Conservation (phyloP, 192 early-diverging fungal species). For the Geranomyces michiganensis region DNA sequence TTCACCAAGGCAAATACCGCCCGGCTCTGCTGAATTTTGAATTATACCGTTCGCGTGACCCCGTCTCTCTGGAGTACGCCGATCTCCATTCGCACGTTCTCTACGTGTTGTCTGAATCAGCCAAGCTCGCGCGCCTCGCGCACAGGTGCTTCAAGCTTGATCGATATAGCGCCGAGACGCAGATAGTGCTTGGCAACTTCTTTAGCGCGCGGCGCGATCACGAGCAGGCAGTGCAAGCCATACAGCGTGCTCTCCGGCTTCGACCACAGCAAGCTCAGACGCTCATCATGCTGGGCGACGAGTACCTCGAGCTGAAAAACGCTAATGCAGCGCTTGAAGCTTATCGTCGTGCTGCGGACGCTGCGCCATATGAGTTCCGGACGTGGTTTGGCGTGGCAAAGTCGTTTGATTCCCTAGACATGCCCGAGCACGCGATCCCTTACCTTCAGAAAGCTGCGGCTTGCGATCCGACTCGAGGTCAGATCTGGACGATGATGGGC, state of each 20-base stretch:
- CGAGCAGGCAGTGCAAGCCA: constrained; percentile 83
- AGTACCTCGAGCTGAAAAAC: constrained; percentile 92
- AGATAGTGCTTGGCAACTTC: constrained; percentile 78
- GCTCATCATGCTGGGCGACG: constrained; percentile 94
- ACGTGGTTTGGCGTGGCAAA: constrained; percentile 94
- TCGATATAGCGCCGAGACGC: constrained; percentile 85
- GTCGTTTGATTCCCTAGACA: constrained; percentile 82
- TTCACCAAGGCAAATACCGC: constrained; percentile 61
- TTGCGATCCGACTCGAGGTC: constrained; percentile 77
- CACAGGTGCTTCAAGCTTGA: constrained; percentile 72
- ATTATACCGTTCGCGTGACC: constrained; percentile 68
- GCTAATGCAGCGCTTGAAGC: constrained; percentile 85
- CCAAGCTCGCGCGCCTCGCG: constrained; percentile 77
- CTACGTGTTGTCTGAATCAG: constrained; percentile 72
- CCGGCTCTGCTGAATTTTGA: constrained; percentile 73
- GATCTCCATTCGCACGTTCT: constrained; percentile 89
- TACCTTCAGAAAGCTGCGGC: constrained; percentile 80
- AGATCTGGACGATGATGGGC: constrained; percentile 84
- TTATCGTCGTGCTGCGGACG: constrained; percentile 81
- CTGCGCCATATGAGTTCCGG: constrained; percentile 78
- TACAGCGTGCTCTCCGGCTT: constrained; percentile 82
- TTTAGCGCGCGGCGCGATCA: constrained; percentile 79
- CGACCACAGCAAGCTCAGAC: constrained; percentile 74
- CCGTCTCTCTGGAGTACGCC: constrained; percentile 76
- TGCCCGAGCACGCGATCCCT: constrained; percentile 78